phyloP scores from a whole-genome alignment of 1,284 basidiomycete species.

The Heterobasidion occidentale region DNA sequence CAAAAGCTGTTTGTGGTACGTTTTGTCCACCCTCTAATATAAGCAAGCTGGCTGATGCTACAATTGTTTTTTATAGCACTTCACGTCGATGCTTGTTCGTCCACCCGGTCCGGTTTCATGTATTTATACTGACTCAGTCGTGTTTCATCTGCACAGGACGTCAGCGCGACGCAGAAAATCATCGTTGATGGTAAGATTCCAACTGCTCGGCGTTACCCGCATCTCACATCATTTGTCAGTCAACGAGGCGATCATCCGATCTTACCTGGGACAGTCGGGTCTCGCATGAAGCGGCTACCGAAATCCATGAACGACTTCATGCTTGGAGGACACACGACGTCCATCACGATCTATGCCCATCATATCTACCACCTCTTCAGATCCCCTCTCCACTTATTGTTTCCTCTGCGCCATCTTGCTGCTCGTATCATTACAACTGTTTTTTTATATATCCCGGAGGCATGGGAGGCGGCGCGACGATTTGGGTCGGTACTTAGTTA shows the following conservation, averaged over 20 bases:
- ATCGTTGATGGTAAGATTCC: conserved; percentile 54
- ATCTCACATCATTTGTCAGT: conserved; percentile 24
- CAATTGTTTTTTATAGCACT: conserved; percentile 43
- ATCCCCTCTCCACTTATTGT: background rate
- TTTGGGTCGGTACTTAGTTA: background rate
- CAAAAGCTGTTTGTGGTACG: conserved; percentile 59
- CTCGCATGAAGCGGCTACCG: background rate
- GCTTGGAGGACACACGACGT: background rate
- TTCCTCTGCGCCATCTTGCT: too few relatives aligned
- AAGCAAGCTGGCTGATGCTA: background rate
- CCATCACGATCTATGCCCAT: background rate
- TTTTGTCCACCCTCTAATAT: conserved; percentile 12
- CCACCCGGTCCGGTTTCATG: background rate
- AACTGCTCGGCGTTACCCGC: background rate
- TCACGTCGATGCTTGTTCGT: conserved; percentile 68
- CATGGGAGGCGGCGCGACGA: background rate
- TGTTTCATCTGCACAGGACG: conserved; percentile 42
- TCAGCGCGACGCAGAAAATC: conserved; percentile 66
- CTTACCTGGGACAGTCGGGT: conserved; percentile 43
- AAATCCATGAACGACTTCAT: background rate
- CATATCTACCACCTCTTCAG: background rate
- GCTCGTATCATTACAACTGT: background rate
- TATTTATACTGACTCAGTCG: background rate
- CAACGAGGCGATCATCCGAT: conserved; percentile 57
- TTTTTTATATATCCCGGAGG: background rate